Conservation (phyloP, 2,329 filamentous ascomycete species). For the Sclerotinia spermophila region DNA sequence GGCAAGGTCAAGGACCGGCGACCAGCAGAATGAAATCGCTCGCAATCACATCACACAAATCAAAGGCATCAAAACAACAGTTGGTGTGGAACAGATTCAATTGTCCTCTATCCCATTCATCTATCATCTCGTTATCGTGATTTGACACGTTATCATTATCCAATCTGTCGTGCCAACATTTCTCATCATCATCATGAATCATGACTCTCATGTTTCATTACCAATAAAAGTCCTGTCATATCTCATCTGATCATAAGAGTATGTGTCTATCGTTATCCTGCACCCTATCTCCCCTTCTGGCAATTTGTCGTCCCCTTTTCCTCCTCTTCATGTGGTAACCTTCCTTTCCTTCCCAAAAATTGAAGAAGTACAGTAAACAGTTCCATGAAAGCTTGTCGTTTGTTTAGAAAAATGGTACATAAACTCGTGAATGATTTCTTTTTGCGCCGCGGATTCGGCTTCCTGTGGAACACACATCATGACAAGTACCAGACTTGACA, state of each 20-base stretch:
- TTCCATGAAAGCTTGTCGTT: constrained; percentile 15
- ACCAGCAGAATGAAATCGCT: background rate
- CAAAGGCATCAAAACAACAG: background rate
- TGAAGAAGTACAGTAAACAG: background rate
- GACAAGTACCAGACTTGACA: constrained; percentile 29
- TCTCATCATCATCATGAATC: constrained; percentile 14
- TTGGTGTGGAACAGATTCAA: constrained; percentile 44
- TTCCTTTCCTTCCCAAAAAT: background rate
- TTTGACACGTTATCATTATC: constrained; percentile 3
- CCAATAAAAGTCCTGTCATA: background rate
- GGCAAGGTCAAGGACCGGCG: background rate
- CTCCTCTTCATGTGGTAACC: constrained; percentile 17
- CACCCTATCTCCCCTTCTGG: background rate
- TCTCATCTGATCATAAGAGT: constrained; percentile 8
- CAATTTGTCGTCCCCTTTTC: constrained; percentile 9
- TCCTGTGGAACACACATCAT: constrained; percentile 27
- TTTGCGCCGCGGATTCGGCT: constrained; percentile 35
- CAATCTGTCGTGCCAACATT: constrained; percentile 1
- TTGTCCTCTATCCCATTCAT: constrained; percentile 44
- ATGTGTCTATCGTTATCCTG: constrained; percentile 9
- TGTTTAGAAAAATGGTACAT: constrained; percentile 1
- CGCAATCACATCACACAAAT: background rate
- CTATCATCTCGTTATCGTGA: constrained; percentile 7
- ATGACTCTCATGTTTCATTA: background rate
- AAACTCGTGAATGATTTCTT: constrained; percentile 9